Percentiles rank a stretch among this genome's conserved stretches.
phyloP scores from a whole-genome alignment of 768 basidiomycete species.

The Amanita phalloides region DNA sequence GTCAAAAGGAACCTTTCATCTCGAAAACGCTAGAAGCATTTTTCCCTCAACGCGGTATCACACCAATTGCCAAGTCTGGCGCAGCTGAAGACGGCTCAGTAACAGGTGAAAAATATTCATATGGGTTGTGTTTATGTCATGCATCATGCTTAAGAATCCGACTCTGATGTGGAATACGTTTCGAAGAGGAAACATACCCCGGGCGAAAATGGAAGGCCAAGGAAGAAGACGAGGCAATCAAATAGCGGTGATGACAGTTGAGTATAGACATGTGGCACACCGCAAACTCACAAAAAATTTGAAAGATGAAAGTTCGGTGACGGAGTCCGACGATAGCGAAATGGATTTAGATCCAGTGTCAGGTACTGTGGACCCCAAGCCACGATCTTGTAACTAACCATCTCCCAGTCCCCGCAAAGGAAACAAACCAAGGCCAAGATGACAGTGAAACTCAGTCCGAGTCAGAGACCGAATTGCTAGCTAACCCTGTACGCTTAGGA shows the following conservation, averaged over 20 bases:
- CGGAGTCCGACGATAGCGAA: constrained; percentile 31
- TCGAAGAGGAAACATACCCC: background rate
- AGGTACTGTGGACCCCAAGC: background rate
- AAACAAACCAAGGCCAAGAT: background rate
- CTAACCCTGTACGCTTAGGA: constrained; percentile 13
- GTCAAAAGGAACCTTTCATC: constrained; percentile 7
- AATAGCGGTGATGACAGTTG: background rate
- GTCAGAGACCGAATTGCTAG: constrained; percentile 18
- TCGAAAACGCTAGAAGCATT: constrained; percentile 14
- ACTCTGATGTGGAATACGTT: background rate
- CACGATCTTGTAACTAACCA: background rate
- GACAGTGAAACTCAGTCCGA: constrained; percentile 13
- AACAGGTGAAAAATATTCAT: constrained; percentile 1
- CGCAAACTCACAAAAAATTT: constrained; percentile 8
- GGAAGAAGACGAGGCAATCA: constrained; percentile 6
- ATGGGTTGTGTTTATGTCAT: background rate
- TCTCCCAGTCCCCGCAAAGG: background rate
- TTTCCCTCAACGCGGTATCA: background rate
- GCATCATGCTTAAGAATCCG: background rate
- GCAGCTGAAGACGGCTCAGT: background rate
- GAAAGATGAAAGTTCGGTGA: constrained; percentile 20
- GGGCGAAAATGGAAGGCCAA: constrained; percentile 5
- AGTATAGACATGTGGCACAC: background rate
- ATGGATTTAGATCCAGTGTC: background rate
- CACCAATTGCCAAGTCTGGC: background rate